Base-by-base conservation (phyloP, 2,329 filamentous ascomycete genomes). In the Pseudophaeomoniella oleicola region DNA sequence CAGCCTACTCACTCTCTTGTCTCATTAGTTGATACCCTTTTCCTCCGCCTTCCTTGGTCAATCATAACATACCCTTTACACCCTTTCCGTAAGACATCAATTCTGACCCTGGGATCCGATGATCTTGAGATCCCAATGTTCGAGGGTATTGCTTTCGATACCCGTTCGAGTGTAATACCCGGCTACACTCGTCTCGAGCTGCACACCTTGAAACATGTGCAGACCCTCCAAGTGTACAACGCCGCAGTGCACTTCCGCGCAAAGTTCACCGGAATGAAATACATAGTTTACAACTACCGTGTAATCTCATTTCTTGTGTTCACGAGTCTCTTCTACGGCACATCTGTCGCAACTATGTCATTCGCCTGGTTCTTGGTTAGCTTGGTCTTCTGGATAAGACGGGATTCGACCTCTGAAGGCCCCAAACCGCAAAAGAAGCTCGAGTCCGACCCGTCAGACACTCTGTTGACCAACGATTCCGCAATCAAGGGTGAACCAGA, bases 201-300 rank as follows among this genome's bases (percentile, higher is more conserved):
- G 1, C 74, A 86, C 45, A 77, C 76, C 14, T n/a, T 27, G 70
- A 71, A 3, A 69, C 75, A 45, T 64, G 64, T 3, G 67, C 22
- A 27, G n/a, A 6, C 16, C 16, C 16, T 94, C 50, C 83, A 93
- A 54, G 72, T 93, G 4, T 94, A 94, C 54, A 63, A 63, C 14
- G 77, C 73, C 3, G 62, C 59, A 11, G 67, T 93, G 19, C 70
- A 69, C 2, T 74, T 96, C 43, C 75, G 71, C 17, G 87, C 88
- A 3, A 71, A 75, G 37, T 75, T 94, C 44, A 68, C 71, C 9
- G 88, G 88, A 0, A 55, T 94, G 42, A 66, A 72, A 53, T 72
- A 81, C 75, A 49, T 87, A 38, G 93, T 98, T 82, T 90, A 90
- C 50, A 77, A 84, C 42, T 79, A 88, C 60, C 75, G 81, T 10